Evolutionary conservation across 2,329 filamentous ascomycete genomes (phyloP).

Genomic region (Fusarium compactum): DNA sequence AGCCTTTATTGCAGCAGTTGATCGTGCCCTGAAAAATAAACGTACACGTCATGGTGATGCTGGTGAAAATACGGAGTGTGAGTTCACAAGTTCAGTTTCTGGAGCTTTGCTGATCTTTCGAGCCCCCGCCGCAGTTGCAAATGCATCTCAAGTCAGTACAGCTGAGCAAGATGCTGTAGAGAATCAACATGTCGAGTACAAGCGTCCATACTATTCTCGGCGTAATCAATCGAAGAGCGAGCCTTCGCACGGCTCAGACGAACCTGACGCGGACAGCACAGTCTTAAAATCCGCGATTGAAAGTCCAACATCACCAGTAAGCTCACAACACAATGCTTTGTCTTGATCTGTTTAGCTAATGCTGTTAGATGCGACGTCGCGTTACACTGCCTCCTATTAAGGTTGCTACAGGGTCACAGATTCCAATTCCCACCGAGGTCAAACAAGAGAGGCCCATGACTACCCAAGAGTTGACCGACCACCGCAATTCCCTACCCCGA

Average conservation of each 20-base stretch:
- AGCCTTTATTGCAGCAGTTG: conserved; percentile 40
- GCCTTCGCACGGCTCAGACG: conserved; percentile 50
- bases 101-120: conserved; percentile 22
- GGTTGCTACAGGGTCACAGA: conserved; percentile 35
- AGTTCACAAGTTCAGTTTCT: conserved; percentile 7
- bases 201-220: conserved; percentile 57
- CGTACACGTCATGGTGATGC: neutral
- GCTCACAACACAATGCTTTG: neutral
- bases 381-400: conserved; percentile 47
- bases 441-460: conserved; percentile 16
- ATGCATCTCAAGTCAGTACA: conserved; percentile 36
- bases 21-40: conserved; percentile 35
- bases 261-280: conserved; percentile 11
- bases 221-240: conserved; percentile 63
- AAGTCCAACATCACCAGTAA: conserved; percentile 29
- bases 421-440: conserved; percentile 42
- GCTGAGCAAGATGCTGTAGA: conserved; percentile 33
- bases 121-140: conserved; percentile 38
- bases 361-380: conserved; percentile 37
- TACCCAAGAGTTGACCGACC: neutral
- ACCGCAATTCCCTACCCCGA: neutral
- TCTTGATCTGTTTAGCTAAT: conserved; percentile 18
- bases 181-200: conserved; percentile 42
- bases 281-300: conserved; percentile 3
- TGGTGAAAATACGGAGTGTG: conserved; percentile 25